Percentiles rank a stretch among this genome's conserved stretches.
phyloP scores from a whole-genome alignment of 2,329 filamentous ascomycete genomes.

The Polytolypa hystricis region DNA sequence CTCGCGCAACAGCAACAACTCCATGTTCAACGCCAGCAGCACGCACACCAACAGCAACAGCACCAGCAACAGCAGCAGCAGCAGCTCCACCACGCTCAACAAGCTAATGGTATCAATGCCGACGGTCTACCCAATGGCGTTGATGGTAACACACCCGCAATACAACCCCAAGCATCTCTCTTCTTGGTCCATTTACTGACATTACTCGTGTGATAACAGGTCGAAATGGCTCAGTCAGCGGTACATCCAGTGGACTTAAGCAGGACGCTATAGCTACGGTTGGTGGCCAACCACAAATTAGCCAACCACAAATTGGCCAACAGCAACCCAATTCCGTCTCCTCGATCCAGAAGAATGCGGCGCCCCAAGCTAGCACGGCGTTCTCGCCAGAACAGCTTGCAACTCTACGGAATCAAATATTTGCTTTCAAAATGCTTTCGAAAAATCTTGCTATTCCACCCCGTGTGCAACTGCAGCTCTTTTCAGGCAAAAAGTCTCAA shows the following conservation, averaged over 20 bases:
- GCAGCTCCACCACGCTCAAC: slow-evolving; percentile 27
- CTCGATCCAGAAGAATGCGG: slow-evolving; percentile 20
- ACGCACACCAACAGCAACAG: slow-evolving; percentile 31
- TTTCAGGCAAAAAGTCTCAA: slow-evolving; percentile 42
- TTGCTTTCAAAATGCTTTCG: slow-evolving; percentile 79
- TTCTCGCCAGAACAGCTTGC: slow-evolving; percentile 71
- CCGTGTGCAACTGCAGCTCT: slow-evolving; percentile 71
- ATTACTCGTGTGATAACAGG: too few species aligned
- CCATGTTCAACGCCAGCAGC: slow-evolving; percentile 35
- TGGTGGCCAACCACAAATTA: slow-evolving; percentile 15
- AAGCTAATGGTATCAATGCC: slow-evolving; percentile 27
- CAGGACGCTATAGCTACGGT: slow-evolving; percentile 16
- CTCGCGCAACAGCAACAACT: slow-evolving; percentile 35
- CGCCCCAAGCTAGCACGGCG: slow-evolving; percentile 35
- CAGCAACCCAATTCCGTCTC: slow-evolving; percentile 7
- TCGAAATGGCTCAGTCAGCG: slow-evolving; percentile 23
- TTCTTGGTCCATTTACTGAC: slow-evolving; percentile 1
- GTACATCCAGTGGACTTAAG: slow-evolving; percentile 20
- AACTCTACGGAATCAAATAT: slow-evolving; percentile 72
- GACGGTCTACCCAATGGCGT: slow-evolving; percentile 29
- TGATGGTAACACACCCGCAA: slow-evolving; percentile 29
- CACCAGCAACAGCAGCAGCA: slow-evolving; percentile 23
- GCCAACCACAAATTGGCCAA: slow-evolving; percentile 8
- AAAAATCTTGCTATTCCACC: slow-evolving; percentile 76
- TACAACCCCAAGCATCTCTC: too few species aligned